Evolutionary conservation across 2,329 filamentous ascomycete species (phyloP), one percentile per base, ranked within the genome.

Genomic region (Xylaria sp.): DNA sequence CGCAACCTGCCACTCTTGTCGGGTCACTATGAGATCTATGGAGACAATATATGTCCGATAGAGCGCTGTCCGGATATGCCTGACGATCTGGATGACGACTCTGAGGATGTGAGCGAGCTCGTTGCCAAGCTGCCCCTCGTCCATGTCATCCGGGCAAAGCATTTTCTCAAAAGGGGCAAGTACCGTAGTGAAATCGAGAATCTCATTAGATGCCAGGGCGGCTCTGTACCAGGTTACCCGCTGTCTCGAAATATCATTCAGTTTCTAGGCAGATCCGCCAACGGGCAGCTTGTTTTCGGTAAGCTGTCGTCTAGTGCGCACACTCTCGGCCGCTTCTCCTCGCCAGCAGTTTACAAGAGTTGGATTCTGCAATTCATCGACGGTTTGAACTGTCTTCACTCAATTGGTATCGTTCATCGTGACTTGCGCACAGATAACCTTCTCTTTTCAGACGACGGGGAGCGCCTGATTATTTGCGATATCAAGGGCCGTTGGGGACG

Each of bases 401-500:
- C n/a, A n/a, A n/a, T n/a, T n/a, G n/a, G n/a, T n/a, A n/a, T n/a
- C n/a, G n/a, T n/a, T n/a, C n/a, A 75, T 57, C 65, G 72, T 35
- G 70, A 72, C 46, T 28, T 71, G 2, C 61, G 61, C 40, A 42
- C 67, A 45, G 66, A 71, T 28, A 74, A 74, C 57, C 23, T 65
- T 74, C 37, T 75, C n/a, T n/a, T 74, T 53, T 61, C 70, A 0
- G 7, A 61, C 3, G 67, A 69, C 43, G 65, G 61, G 2, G 14
- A 35, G 3, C 55, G 59, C 12, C 58, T 74, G 25, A 61, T 72
- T 6, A 49, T 73, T 21, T 69, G 65, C 60, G 72, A 73, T 43
- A 66, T 73, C 7, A 72, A 73, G 50, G 60, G 70, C 40, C 70
- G 66, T 4, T 73, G 71, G 72, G 72, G 72, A 25, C n/a, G 68